Base-by-base conservation (phyloP, 495 filamentous ascomycete genomes). In the Hypoxylon lienhwacheense region DNA sequence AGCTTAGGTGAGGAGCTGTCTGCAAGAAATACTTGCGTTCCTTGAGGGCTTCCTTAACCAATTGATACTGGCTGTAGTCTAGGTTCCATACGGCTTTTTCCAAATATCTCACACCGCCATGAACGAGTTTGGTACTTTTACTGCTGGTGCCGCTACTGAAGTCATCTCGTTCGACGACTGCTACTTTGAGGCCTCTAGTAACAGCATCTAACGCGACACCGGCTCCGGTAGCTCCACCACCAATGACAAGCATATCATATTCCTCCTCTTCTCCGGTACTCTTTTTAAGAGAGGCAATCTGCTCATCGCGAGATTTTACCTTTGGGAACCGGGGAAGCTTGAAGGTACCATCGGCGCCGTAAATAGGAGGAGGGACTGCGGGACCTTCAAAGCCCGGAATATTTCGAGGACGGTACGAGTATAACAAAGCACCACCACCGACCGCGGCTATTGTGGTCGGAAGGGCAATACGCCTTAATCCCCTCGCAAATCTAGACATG, bases 11-110 rank as follows among this genome's bases (percentile, higher is more conserved):
- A 10, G 93, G 93, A 21, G 93, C 93, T 7, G 92, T 98, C 63
- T 95, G 89, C 64, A 97, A 70, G 69, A 98, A 98, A 70, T 95
- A 96, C 59, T 91, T 90, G 55, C 93, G 85, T 74, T 98, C 93
- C 60, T 92, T 87, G 48, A 98, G 78, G n/a, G 93, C 91, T 72
- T 98, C 93, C 59, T 83, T 88, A 29, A 98, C 93, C 26, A 98
- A 77, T 62, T 84, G 79, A 67, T 97, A 98, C 80, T 98, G 93
- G 55, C 85, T 87, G 67, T 95, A 97, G 71, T 98, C 93, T 66
- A 97, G 76, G 65, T 97, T 90, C 86, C 87, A 97, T 35, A 98
- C 84, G 29, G 93, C 93, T 74, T 98, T 97, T 68, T 98, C 93
- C 43, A 98, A 74, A 66, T 98, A 98, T 51, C 93, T 80, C 35